Conservation (phyloP, 495 filamentous ascomycete species). For the Paragyromitra xinjiangensis region DNA sequence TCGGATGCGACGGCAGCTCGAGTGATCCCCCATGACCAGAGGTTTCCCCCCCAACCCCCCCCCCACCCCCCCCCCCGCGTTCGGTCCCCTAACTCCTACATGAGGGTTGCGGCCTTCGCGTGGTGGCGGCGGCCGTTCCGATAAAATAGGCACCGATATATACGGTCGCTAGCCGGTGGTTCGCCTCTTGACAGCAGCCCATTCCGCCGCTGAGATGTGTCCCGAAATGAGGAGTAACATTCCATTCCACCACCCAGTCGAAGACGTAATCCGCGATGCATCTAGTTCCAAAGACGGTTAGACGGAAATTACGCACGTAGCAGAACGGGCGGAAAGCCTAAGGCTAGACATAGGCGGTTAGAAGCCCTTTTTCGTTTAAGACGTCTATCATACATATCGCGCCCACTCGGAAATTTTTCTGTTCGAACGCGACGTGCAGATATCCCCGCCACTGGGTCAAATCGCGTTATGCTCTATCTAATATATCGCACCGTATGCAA, state of each 20-base stretch:
- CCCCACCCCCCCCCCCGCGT: background rate
- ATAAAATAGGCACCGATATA: background rate
- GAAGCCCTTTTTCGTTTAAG: conserved; percentile 22
- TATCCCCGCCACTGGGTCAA: conserved; percentile 37
- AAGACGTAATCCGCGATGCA: conserved; percentile 45
- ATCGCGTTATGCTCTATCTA: conserved; percentile 19
- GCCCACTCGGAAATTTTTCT: conserved; percentile 47
- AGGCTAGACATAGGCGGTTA: conserved; percentile 14
- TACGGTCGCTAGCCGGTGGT: conserved; percentile 9
- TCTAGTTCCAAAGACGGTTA: conserved; percentile 34
- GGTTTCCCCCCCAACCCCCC: background rate
- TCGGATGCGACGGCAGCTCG: conserved; percentile 33
- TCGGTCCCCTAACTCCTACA: background rate
- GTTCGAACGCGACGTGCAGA: conserved; percentile 32
- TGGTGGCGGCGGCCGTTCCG: background rate
- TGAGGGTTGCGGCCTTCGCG: background rate
- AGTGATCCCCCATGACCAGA: conserved; percentile 37
- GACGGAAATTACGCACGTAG: background rate
- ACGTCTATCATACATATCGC: conserved; percentile 15
- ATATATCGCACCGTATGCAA: conserved; percentile 36
- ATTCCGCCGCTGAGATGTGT: conserved; percentile 10
- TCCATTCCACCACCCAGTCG: background rate
- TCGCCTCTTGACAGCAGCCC: conserved; percentile 2
- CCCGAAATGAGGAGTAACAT: conserved; percentile 43
- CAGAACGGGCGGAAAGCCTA: conserved; percentile 18